These are phyloP conservation scores for Biscogniauxia sp. DNA, from an alignment of 2,329 filamentous ascomycete species.

Conservation along the genomic window DNA sequence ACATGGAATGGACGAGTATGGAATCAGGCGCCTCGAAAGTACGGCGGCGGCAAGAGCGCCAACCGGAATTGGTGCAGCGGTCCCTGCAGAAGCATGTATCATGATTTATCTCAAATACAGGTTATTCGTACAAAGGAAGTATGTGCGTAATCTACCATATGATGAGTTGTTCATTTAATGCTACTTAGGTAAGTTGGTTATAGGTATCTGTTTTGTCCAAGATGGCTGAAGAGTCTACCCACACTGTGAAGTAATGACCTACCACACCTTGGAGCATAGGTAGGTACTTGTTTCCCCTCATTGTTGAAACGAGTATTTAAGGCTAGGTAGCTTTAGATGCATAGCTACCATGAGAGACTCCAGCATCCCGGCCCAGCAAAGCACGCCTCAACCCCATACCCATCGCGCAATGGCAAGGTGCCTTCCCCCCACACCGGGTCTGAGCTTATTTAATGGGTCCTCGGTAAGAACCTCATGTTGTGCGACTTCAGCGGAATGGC, in stretches of 20 bases:
- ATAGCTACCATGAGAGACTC: no score
- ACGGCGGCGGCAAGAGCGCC: slow-evolving; percentile 24
- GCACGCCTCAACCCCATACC: no score
- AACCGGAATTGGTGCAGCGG: slow-evolving; percentile 13
- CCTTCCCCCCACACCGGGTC: background rate
- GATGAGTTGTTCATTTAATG: background rate
- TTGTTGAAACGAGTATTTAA: no score
- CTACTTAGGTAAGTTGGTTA: background rate
- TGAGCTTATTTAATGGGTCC: background rate
- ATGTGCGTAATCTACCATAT: background rate
- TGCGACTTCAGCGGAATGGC: background rate
- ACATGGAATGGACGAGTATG: slow-evolving; percentile 67
- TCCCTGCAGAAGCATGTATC: slow-evolving; percentile 10
- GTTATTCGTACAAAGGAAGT: background rate
- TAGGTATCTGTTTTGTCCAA: no score
- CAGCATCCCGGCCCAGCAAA: no score
- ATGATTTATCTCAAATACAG: background rate
- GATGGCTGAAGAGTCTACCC: no score
- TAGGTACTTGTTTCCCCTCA: no score
- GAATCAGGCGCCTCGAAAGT: slow-evolving; percentile 55
- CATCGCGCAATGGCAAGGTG: no score
- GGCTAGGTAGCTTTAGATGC: no score
- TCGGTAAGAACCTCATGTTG: background rate
- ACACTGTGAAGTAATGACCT: no score
- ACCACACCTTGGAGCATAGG: no score